Base-by-base conservation (phyloP, 2,329 filamentous ascomycete genomes). In the Aureobasidium sp. region DNA sequence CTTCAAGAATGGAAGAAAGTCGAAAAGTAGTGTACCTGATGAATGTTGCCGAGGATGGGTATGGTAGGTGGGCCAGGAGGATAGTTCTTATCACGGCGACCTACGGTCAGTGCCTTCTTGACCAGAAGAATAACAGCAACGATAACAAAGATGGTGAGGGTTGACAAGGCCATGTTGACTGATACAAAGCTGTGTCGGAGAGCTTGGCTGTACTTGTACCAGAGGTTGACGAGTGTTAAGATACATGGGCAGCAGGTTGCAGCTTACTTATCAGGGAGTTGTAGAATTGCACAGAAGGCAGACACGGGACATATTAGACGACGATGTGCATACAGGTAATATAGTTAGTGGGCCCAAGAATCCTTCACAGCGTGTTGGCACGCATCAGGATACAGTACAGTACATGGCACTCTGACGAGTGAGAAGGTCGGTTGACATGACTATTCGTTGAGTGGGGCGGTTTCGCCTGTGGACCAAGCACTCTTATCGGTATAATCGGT, bases 11-110 rank as follows among this genome's bases (percentile, higher is more conserved):
- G 21, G 10, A 25, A 13, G 21, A 16, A 25, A 3, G 42, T 27
- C 2, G 10, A 8, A 9, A 11, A 39, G 3, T 21, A 25, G 5
- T 11, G 9, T 62, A 66, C 64, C 63, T 65, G 67, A 48, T 69
- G 69, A 10, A 70, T 64, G 48, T 70, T 69, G 0, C 69, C 68
- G 7, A 70, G 60, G 3, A 69, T 36, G 4, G 69, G 69, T 3
- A 69, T 13, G 2, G 68, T 70, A 5, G 68, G 67, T 36, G 68
- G 69, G 1, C 69, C 68, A 11, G 67, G 68, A 21, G 68, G 69
- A 21, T 58, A 66, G 41, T 62, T 61, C 41, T 66, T 66, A 2
- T 66, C 65, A 42, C 68, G 59, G n/a, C 63, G 62, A 10, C 66
- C 67, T 50, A 68, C 63, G 15, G 27, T 39, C 32, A 44, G n/a